Conservation (phyloP, 768 basidiomycete genomes). For the Amanita inopinata region DNA sequence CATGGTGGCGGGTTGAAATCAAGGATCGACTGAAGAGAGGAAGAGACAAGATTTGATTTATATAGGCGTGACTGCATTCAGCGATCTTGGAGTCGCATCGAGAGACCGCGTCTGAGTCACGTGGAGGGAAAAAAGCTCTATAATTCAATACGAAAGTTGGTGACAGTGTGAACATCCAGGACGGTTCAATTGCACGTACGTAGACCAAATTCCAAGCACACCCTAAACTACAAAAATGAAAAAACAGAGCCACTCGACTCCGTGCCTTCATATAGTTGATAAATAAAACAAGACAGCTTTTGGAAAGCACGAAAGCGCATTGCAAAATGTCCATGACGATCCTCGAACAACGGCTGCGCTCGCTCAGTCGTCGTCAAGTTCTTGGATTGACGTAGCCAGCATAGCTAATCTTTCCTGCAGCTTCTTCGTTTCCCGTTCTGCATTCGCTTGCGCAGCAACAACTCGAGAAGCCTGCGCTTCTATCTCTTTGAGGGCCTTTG, state of each 20-base stretch:
- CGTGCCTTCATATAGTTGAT: conserved; percentile 8
- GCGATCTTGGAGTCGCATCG: neutral
- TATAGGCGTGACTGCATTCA: neutral
- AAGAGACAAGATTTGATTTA: neutral
- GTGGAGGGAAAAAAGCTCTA: conserved; percentile 1
- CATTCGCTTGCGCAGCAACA: conserved; percentile 1
- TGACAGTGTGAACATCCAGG: neutral
- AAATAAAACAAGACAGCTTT: conserved; percentile 8
- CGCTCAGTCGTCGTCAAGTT: conserved; percentile 22
- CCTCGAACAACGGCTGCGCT: neutral
- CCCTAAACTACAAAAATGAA: conserved; percentile 10
- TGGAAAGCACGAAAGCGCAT: conserved; percentile 7
- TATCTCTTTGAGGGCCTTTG: conserved; percentile 25
- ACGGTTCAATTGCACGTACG: conserved; percentile 9
- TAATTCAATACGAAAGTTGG: neutral
- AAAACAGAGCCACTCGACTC: conserved; percentile 6
- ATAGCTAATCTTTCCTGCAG: conserved; percentile 4
- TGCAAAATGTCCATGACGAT: conserved; percentile 5
- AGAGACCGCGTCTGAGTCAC: neutral
- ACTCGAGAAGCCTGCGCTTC: conserved; percentile 25
- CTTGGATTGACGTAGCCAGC: conserved; percentile 21
- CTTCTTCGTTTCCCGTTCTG: conserved; percentile 7
- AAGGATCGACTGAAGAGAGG: neutral
- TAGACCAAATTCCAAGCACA: conserved; percentile 7
- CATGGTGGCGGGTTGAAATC: conserved; percentile 1